A percentile compares a stretch with the other conserved stretches of the same genome.
Conservation (phyloP, 345 rosid species). For the Cardamine occulta region DNA sequence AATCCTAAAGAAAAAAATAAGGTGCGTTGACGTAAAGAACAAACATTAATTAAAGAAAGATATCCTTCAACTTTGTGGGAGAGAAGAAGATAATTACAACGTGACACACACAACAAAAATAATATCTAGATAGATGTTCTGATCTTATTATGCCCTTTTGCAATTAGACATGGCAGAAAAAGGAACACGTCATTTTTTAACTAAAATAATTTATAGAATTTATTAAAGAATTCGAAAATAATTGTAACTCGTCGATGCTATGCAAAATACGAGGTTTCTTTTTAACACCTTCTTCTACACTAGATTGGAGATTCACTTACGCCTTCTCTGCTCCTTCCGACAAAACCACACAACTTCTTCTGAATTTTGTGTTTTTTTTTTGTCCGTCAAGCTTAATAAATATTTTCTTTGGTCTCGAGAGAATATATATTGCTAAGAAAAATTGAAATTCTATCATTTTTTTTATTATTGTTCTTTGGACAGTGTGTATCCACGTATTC, state of each 20-base stretch:
- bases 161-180: slow-evolving; percentile 29
- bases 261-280: slow-evolving; percentile 38
- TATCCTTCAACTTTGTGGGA: neutral
- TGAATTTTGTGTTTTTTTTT: neutral
- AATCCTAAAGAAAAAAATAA: no score
- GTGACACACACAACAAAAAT: neutral
- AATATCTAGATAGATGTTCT: slow-evolving; percentile 20
- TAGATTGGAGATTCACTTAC: neutral
- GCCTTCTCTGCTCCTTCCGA: slow-evolving; percentile 9
- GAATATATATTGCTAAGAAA: neutral
- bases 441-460: neutral
- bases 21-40: no score
- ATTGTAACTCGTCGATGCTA: slow-evolving; percentile 9
- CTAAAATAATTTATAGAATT: neutral
- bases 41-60: no score
- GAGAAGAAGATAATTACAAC: slow-evolving; percentile 25
- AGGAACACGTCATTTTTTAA: slow-evolving; percentile 32
- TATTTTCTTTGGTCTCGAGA: neutral
- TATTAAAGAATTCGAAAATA: neutral
- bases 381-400: neutral
- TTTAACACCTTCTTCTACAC: slow-evolving; percentile 28
- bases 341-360: slow-evolving; percentile 13
- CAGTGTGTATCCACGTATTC: slow-evolving; percentile 37
- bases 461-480: slow-evolving; percentile 20
- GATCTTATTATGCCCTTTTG: slow-evolving; percentile 35